These are phyloP conservation scores for Stereum hirsutum DNA, from an alignment of 1,284 basidiomycete genomes.

Conservation along the genomic window DNA sequence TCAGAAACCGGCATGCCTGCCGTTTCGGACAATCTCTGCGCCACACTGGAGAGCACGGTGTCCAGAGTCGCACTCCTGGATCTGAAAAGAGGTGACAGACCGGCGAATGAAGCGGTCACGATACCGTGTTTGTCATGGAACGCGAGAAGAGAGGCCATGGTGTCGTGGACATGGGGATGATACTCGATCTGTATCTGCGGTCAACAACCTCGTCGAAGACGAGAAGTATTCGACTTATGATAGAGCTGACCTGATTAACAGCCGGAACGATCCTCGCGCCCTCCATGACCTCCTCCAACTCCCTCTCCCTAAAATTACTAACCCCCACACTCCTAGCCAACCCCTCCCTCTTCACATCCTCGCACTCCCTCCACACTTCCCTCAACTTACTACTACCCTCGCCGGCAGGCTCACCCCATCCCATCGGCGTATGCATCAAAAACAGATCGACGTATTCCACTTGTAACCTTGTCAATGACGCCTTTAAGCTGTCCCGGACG, in stretches of 20 bases:
- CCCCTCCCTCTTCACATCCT: constrained; percentile 57
- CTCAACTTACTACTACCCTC: too few species aligned
- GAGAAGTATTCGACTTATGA: neutral
- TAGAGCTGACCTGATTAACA: constrained; percentile 63
- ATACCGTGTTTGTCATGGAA: constrained; percentile 56
- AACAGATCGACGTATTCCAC: constrained; percentile 70
- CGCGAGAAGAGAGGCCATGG: constrained; percentile 42
- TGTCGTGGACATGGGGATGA: constrained; percentile 70
- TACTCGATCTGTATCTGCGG: constrained; percentile 54
- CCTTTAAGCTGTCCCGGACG: constrained; percentile 40
- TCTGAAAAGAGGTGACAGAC: constrained; percentile 48
- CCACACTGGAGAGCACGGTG: constrained; percentile 22
- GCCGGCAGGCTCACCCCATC: constrained; percentile 18
- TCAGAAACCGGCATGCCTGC: constrained; percentile 22
- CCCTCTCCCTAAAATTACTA: constrained; percentile 67
- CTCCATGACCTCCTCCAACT: constrained; percentile 56
- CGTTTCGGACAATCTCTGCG: constrained; percentile 15
- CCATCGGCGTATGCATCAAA: constrained; percentile 61
- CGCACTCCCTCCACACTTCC: constrained; percentile 65
- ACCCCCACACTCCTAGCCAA: constrained; percentile 77
- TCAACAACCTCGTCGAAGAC: too few species aligned
- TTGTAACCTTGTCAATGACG: constrained; percentile 50
- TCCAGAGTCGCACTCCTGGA: constrained; percentile 49
- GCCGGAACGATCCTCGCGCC: constrained; percentile 53
- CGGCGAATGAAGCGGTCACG: constrained; percentile 59